Base-by-base conservation (phyloP, 345 rosid species). In the Nasturtium officinale region DNA sequence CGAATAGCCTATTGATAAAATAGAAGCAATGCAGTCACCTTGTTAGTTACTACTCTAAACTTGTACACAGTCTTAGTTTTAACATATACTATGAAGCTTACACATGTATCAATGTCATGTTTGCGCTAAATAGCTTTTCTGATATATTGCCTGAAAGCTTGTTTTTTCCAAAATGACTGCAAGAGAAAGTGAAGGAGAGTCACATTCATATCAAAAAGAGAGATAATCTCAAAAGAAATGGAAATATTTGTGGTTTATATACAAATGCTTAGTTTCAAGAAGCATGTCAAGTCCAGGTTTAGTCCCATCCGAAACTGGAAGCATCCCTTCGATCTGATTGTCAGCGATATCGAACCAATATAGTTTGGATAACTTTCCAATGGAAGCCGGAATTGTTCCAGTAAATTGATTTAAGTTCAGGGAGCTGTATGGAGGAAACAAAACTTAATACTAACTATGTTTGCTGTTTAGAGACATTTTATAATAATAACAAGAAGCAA, bases 331-430 rank as follows among this genome's bases (percentile, higher is more conserved):
- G 5, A 96, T 84, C 73, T 72, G 78, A 81, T 96, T 96, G 72
- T 89, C 94, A 38, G 94, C 87, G 28, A 96, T 81, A 78, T 96
- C 99, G 37, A 96, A 76, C 98, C 90, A 96, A 75, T 85, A 83
- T 15, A 96, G 96, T 0, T 66, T 82, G 0, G 82, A 57, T 47
- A 90, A 83, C 29, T 57, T 83, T 17, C 98, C 99, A 13, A 96
- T 83, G 54, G 96, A 82, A 32, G 85, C 72, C 0, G 99, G 99
- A 59, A 96, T 87, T 37, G 11, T 5, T 57, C 99, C 99, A 59
- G 42, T 83, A 75, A 95, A 90, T 56, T 69, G 18, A 81, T 95
- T 95, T 0, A 83, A 85, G 79, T 89, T 92, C 38, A 92, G 78
- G 42, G 98, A 89, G 74, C 98, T 95, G 84, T 80, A 38, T 38